phyloP scores from a whole-genome alignment of 1,139 yeast genomes.

The Zhuliangozyma parablackwelliae region DNA sequence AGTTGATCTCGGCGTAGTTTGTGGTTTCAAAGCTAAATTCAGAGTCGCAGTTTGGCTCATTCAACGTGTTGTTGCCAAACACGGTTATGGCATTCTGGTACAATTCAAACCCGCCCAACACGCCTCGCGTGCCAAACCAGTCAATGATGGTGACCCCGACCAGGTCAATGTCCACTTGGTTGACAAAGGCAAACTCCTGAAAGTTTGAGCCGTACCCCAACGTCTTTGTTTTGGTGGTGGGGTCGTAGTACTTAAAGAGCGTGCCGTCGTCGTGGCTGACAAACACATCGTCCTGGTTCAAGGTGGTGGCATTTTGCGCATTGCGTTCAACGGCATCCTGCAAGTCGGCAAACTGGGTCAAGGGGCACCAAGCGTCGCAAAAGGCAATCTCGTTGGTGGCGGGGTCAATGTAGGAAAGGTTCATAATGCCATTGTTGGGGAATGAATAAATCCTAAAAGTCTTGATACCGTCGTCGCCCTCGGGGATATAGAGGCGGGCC shows the following conservation, averaged over 20 bases:
- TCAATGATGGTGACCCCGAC: constrained; percentile 64
- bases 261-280: constrained; percentile 35
- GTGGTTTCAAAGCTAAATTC: constrained; percentile 24
- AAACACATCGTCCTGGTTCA: constrained; percentile 21
- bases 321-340: constrained; percentile 18
- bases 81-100: constrained; percentile 57
- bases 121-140: constrained; percentile 68
- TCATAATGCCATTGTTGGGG: constrained; percentile 89
- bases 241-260: constrained; percentile 35
- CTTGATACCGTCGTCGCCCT: constrained; percentile 51
- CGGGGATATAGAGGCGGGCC: constrained; percentile 65
- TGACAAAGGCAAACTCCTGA: constrained; percentile 81
- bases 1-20: constrained; percentile 26
- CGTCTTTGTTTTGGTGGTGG: constrained; percentile 36
- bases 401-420: constrained; percentile 80
- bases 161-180: constrained; percentile 57
- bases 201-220: constrained; percentile 48
- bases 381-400: constrained; percentile 44
- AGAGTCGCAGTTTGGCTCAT: constrained; percentile 57
- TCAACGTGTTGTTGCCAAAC: constrained; percentile 72
- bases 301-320: constrained; percentile 16
- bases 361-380: constrained; percentile 91
- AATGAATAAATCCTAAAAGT: constrained; percentile 68
- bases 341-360: constrained; percentile 32
- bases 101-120: constrained; percentile 68